Conservation (phyloP, 1,284 basidiomycete species). For the Exsudoporus floridanus region DNA sequence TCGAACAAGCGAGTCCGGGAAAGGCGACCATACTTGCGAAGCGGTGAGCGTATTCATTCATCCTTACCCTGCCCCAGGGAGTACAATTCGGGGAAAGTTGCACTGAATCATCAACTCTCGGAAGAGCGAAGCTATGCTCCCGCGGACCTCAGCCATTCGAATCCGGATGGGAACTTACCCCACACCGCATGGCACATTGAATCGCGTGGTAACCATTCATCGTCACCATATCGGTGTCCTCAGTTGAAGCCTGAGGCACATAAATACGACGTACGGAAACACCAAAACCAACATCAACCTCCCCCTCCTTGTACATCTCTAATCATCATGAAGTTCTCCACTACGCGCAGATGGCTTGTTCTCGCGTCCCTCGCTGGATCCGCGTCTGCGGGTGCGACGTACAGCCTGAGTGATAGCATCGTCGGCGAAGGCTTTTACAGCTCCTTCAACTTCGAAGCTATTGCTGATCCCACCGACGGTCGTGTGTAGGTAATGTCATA, state of each 20-base stretch:
- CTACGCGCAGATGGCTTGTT: constrained; percentile 1
- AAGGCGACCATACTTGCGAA: neutral
- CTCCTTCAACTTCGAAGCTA: constrained; percentile 45
- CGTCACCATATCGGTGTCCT: neutral
- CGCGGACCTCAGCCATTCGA: neutral
- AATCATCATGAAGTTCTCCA: constrained; percentile 18
- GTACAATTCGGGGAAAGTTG: neutral
- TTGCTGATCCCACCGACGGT: constrained; percentile 48
- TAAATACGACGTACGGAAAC: constrained; percentile 15
- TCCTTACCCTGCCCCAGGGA: neutral
- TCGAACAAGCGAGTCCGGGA: neutral
- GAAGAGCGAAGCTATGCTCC: neutral
- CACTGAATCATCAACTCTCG: neutral
- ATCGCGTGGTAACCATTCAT: neutral
- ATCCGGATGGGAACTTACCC: neutral
- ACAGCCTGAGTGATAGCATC: constrained; percentile 39
- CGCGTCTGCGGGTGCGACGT: constrained; percentile 36
- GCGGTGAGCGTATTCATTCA: neutral
- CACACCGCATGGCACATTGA: constrained; percentile 2
- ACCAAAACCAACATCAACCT: neutral
- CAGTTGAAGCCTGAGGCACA: neutral
- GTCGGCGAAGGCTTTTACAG: constrained; percentile 44
- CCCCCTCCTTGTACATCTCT: too few relatives aligned
- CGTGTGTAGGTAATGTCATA: constrained; percentile 40
- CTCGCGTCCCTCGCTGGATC: constrained; percentile 16